Conservation (phyloP, 345 rosid genomes). For the Camelina laxa region DNA sequence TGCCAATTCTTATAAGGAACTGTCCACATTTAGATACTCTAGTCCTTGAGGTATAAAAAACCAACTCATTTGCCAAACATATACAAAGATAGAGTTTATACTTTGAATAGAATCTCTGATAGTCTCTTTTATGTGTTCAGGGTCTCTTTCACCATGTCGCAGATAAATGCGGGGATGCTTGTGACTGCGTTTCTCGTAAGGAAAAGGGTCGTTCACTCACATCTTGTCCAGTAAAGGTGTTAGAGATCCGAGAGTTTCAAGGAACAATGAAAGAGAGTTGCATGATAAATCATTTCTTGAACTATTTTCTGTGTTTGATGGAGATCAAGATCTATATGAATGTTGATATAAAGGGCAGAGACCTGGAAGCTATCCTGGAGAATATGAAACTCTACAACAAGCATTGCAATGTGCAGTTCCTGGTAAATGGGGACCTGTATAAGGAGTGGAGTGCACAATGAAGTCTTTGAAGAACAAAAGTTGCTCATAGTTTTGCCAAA, state of each 20-base stretch:
- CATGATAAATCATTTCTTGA: slow-evolving; percentile 1
- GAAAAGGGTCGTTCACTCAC: background rate
- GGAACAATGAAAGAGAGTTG: background rate
- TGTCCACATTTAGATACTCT: slow-evolving; percentile 8
- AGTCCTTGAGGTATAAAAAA: background rate
- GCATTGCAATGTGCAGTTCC: background rate
- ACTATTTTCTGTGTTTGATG: background rate
- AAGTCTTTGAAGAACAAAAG: background rate
- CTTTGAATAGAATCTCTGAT: background rate
- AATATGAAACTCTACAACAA: background rate
- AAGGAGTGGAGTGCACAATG: background rate
- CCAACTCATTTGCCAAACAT: background rate
- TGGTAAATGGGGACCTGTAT: background rate
- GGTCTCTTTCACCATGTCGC: slow-evolving; percentile 4
- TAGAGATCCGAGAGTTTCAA: background rate
- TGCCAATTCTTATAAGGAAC: background rate
- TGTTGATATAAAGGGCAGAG: no score
- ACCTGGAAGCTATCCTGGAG: background rate
- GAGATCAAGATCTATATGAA: background rate
- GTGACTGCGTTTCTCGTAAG: background rate
- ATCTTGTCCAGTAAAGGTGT: slow-evolving; percentile 2
- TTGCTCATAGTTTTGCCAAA: no score
- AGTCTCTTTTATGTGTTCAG: background rate
- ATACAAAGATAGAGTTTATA: background rate
- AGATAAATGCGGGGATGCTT: slow-evolving; percentile 22